Percentiles rank a stretch among this genome's conserved stretches.
Conservation (phyloP, 1,284 basidiomycete genomes). For the Puccinia polysora region DNA sequence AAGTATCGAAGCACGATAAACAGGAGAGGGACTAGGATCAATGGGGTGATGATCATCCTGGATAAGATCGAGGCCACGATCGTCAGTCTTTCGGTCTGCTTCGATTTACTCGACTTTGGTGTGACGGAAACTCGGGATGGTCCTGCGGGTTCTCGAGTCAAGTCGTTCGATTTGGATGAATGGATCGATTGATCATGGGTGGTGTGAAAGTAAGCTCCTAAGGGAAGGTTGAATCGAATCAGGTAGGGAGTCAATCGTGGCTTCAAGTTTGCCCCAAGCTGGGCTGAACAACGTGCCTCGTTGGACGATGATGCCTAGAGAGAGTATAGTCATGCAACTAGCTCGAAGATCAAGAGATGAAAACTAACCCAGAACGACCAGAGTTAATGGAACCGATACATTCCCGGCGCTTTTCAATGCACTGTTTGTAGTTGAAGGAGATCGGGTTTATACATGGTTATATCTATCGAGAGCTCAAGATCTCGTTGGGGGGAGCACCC, state of each 20-base stretch:
- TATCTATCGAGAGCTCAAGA: slow-evolving; percentile 7
- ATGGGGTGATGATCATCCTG: slow-evolving; percentile 32
- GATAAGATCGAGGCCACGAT: slow-evolving; percentile 44
- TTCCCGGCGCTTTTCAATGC: slow-evolving; percentile 55
- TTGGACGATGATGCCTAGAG: no score
- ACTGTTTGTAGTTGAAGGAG: slow-evolving; percentile 45
- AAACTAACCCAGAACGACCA: slow-evolving; percentile 54
- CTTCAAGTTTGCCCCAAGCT: no score
- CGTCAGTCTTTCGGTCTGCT: slow-evolving; percentile 33
- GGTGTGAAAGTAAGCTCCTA: slow-evolving; percentile 49
- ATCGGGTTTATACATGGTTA: background rate
- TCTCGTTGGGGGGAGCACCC: background rate
- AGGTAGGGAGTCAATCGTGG: no score
- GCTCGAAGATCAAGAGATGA: slow-evolving; percentile 46
- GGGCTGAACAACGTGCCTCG: no score
- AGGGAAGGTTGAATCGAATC: background rate
- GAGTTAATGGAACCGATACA: slow-evolving; percentile 55
- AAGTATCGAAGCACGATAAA: slow-evolving; percentile 2
- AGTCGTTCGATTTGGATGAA: slow-evolving; percentile 33
- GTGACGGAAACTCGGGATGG: slow-evolving; percentile 9
- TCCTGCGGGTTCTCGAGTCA: slow-evolving; percentile 6
- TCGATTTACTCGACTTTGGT: slow-evolving; percentile 34
- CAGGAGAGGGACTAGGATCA: slow-evolving; percentile 28
- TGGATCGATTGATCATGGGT: slow-evolving; percentile 15
- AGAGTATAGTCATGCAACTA: background rate